Percentiles rank a stretch among this genome's conserved stretches.
phyloP scores from a whole-genome alignment of 306 rosid species.

The Vigna angularis region DNA sequence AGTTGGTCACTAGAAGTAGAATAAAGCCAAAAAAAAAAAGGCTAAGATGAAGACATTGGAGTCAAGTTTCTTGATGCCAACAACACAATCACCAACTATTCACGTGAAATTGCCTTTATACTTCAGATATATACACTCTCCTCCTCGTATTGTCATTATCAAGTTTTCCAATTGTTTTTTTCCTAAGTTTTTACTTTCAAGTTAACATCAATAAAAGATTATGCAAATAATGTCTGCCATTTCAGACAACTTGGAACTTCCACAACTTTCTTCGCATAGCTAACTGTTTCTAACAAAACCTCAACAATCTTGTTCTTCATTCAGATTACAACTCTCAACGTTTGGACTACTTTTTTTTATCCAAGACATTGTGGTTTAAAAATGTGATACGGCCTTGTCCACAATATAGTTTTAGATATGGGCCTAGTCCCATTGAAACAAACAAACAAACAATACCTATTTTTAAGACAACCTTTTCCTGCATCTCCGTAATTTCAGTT shows the following conservation, averaged over 20 bases:
- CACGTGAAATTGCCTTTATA: constrained; percentile 26
- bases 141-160: constrained; percentile 14
- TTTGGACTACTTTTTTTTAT: background rate
- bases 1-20: background rate
- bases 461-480: too few species aligned
- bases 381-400: background rate
- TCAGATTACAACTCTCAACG: background rate
- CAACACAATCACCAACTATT: constrained; percentile 19
- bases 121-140: background rate
- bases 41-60: constrained; percentile 33
- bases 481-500: too few species aligned
- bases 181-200: background rate
- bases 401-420: too few species aligned
- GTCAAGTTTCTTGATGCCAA: constrained; percentile 29
- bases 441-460: background rate
- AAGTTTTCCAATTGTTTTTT: background rate
- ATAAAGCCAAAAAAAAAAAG: constrained; percentile 33
- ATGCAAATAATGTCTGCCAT: background rate
- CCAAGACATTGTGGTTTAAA: background rate
- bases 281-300: background rate
- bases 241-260: background rate
- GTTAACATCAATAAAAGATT: background rate
- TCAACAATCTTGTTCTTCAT: background rate
- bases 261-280: background rate
- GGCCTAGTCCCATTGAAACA: background rate